Conservation (phyloP, 2,329 filamentous ascomycete genomes). For the Biscogniauxia marginata region DNA sequence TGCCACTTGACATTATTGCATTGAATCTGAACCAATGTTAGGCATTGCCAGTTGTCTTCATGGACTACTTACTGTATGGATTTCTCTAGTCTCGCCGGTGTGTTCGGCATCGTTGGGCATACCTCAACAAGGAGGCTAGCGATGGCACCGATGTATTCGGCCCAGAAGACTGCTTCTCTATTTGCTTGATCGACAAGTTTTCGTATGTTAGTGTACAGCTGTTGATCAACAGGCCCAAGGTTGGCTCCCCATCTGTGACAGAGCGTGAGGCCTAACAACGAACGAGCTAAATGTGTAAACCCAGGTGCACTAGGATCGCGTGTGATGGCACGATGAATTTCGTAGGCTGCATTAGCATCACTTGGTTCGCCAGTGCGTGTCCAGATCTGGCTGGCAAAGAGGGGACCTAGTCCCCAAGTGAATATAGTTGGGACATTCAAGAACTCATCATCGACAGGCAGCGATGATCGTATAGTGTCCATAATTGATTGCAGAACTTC, state of each 20-base stretch:
- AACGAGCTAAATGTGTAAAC: slow-evolving; percentile 69
- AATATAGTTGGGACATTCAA: slow-evolving; percentile 41
- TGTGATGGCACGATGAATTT: slow-evolving; percentile 69
- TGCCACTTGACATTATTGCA: slow-evolving; percentile 17
- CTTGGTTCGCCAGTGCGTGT: slow-evolving; percentile 46
- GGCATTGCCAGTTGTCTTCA: background rate
- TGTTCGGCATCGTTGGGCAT: slow-evolving; percentile 41
- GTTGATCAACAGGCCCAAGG: slow-evolving; percentile 47
- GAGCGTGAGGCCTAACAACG: slow-evolving; percentile 67
- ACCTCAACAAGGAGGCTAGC: slow-evolving; percentile 44
- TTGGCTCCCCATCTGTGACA: slow-evolving; percentile 73
- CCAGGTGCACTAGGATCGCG: slow-evolving; percentile 70
- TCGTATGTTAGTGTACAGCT: slow-evolving; percentile 43
- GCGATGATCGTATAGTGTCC: slow-evolving; percentile 38
- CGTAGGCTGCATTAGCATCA: slow-evolving; percentile 61
- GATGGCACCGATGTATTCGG: slow-evolving; percentile 51
- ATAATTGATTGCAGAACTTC: slow-evolving; percentile 38
- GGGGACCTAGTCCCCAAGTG: slow-evolving; percentile 39
- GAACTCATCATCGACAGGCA: slow-evolving; percentile 41
- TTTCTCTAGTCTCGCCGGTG: slow-evolving; percentile 33
- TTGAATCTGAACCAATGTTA: slow-evolving; percentile 24
- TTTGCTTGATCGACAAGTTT: slow-evolving; percentile 39
- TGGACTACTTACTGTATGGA: slow-evolving; percentile 39
- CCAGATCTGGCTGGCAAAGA: slow-evolving; percentile 55
- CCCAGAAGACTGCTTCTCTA: slow-evolving; percentile 48